Percentiles rank a stretch among this genome's conserved stretches.
Conservation (phyloP, 2,329 filamentous ascomycete genomes). For the Diaporthe helianthi region DNA sequence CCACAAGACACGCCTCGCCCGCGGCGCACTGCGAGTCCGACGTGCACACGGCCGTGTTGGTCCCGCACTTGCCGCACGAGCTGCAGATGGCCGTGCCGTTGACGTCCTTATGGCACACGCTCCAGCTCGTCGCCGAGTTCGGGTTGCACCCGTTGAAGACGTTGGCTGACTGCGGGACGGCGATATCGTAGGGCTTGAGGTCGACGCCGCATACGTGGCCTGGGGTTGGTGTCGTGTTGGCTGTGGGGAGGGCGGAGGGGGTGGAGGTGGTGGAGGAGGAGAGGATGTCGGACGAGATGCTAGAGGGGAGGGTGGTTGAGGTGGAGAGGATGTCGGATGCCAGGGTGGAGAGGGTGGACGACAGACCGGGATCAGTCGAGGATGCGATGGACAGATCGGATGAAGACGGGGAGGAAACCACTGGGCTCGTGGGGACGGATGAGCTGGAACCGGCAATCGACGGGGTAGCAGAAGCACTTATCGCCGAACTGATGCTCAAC, state of each 20-base stretch:
- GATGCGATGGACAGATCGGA: neutral
- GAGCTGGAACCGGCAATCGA: neutral
- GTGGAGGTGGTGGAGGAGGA: neutral
- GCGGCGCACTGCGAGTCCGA: constrained; percentile 15
- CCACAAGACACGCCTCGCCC: constrained; percentile 14
- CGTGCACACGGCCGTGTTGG: constrained; percentile 12
- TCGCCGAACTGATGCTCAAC: neutral
- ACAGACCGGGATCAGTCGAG: neutral
- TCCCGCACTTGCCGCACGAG: constrained; percentile 29
- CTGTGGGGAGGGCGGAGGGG: neutral
- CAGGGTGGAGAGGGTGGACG: neutral
- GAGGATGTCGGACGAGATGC: neutral
- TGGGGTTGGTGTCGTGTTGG: neutral
- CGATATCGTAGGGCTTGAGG: constrained; percentile 9
- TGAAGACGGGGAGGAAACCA: neutral
- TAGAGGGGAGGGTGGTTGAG: neutral
- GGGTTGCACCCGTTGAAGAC: constrained; percentile 32
- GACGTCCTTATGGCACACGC: constrained; percentile 22
- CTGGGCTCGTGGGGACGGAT: neutral
- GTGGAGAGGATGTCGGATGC: neutral
- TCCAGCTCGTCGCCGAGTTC: neutral
- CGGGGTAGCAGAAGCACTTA: neutral
- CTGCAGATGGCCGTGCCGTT: constrained; percentile 5
- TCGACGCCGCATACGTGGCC: constrained; percentile 12
- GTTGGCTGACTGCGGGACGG: neutral